Base-by-base conservation (phyloP, 1,284 basidiomycete species). In the Ustilago crameri region DNA sequence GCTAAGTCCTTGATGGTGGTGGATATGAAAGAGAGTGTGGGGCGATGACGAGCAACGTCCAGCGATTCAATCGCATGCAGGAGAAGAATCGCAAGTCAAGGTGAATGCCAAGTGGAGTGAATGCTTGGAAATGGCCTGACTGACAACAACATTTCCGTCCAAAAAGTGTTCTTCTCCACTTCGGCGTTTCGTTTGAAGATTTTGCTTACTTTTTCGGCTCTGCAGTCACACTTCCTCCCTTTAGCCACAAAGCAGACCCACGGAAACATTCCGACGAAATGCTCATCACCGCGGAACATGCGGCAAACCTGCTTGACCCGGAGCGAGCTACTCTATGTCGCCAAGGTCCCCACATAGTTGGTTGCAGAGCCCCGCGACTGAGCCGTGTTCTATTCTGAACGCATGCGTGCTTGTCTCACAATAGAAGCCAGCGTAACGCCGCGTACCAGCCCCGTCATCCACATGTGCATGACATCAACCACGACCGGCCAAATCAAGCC, bases 141-240 rank as follows among this genome's bases (percentile, higher is more conserved):
- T 37, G 35, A 8, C 12, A 5, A 30, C 30, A 7, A 17, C 5
- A 9, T 37, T 17, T 5, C 14, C 8, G 35, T 14, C 35, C 8
- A 5, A 7, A 37, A n/a, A 37, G 22, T 44, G 22, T 44, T 24
- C 23, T 24, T 15, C 43, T 44, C 43, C 43, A 44, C 43, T 14
- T 44, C 43, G 43, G 43, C 43, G 24, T 44, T 27, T 27, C 12
- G 53, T 15, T 23, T 26, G 54, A 14, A 26, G 17, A 22, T 53
- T 37, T 53, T 37, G 43, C 43, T 44, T 44, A 44, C 43, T 12
- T 24, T 15, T 30, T 44, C 43, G 43, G 43, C 26, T 44, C 23
- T 5, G 23, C 43, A 15, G 22, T 24, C 23, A 18, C n/a, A 22
- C 41, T 42, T 12, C n/a, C 41, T 18, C 15, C 9, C 9, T 22